Percentiles rank a stretch among this genome's conserved stretches.
Evolutionary conservation across 352 stramenopile species (phyloP).

Genomic region (Halophytophthora polymorphica): DNA sequence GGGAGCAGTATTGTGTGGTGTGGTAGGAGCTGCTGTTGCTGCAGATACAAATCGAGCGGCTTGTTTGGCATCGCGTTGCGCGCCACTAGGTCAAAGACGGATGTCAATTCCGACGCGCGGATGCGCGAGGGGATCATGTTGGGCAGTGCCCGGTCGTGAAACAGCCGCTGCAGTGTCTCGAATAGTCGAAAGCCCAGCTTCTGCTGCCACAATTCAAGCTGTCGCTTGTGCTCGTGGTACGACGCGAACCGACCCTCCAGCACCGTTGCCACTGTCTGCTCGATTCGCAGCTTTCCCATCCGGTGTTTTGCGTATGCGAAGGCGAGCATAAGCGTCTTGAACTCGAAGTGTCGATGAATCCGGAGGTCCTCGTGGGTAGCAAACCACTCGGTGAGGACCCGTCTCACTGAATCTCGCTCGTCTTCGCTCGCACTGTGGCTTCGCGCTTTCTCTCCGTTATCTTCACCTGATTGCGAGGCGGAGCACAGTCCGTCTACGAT

Average conservation of each 20-base stretch:
- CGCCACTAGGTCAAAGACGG: slow-evolving; percentile 44
- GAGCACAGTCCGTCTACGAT: slow-evolving; percentile 32
- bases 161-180: slow-evolving; percentile 52
- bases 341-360: slow-evolving; percentile 45
- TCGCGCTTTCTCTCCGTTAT: not conserved
- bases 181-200: slow-evolving; percentile 57
- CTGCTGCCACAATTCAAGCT: slow-evolving; percentile 66
- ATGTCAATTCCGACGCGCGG: slow-evolving; percentile 31
- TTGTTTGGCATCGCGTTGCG: slow-evolving; percentile 38
- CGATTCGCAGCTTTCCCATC: slow-evolving; percentile 41
- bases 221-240: slow-evolving; percentile 51
- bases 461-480: slow-evolving; percentile 1
- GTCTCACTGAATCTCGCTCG: slow-evolving; percentile 2
- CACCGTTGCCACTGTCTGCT: slow-evolving; percentile 42
- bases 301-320: slow-evolving; percentile 46
- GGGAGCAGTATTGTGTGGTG: slow-evolving; percentile 53
- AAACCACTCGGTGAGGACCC: slow-evolving; percentile 50
- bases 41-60: slow-evolving; percentile 53
- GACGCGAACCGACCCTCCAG: slow-evolving; percentile 58
- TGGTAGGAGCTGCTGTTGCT: slow-evolving; percentile 42
- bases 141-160: slow-evolving; percentile 46
- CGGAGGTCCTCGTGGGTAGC: slow-evolving; percentile 43
- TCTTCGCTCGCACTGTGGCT: not conserved
- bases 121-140: slow-evolving; percentile 55
- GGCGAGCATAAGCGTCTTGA: slow-evolving; percentile 50